A percentile compares a stretch with the other conserved stretches of the same genome.
Conservation (phyloP, 148 eudicot species). For the Camellia lanceoleosa region DNA sequence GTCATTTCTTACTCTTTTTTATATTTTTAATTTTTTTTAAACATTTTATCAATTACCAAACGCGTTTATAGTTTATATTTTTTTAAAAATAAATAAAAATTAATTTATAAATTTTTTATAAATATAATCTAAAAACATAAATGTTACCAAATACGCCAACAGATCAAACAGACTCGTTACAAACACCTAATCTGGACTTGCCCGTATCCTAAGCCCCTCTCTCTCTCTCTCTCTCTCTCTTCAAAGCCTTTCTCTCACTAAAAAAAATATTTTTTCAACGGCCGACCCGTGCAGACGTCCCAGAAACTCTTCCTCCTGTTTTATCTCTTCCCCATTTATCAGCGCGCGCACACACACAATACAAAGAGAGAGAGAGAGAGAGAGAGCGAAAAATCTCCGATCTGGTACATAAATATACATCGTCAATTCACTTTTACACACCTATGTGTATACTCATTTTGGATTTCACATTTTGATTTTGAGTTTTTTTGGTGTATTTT, state of each 20-base stretch:
- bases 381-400: constrained; percentile 8
- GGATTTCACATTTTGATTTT: not conserved
- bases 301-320: constrained; percentile 14
- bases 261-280: constrained; percentile 17
- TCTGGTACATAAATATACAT: not conserved
- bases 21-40: too few species aligned
- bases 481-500: not conserved
- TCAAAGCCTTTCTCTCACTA: not conserved
- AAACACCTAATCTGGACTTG: not conserved
- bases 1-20: too few species aligned
- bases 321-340: not conserved
- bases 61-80: too few species aligned
- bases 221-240: not conserved
- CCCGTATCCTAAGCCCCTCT: not conserved
- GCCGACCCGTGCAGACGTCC: constrained; percentile 23
- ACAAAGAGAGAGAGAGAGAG: too few species aligned
- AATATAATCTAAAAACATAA: too few species aligned
- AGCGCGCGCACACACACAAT: too few species aligned
- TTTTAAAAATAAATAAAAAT: too few species aligned
- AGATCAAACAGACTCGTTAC: too few species aligned
- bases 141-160: too few species aligned
- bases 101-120: too few species aligned
- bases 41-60: too few species aligned
- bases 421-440: not conserved
- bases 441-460: not conserved